phyloP scores from a whole-genome alignment of 805 yeast species.

The Yamadazyma ubonensis region DNA sequence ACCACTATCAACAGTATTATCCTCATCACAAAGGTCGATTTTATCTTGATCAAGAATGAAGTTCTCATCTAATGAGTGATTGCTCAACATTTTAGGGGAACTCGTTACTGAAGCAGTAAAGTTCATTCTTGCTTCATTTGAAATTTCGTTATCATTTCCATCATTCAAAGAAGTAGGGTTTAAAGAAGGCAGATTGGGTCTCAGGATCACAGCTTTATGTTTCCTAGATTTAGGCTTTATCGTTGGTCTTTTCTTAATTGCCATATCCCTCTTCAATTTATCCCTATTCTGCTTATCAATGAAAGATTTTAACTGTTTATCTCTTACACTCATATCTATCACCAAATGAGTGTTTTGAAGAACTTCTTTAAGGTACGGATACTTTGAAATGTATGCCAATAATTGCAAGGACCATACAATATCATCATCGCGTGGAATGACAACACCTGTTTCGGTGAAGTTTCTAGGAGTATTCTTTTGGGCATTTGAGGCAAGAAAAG shows the following conservation, averaged over 20 bases:
- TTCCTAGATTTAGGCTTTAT: constrained; percentile 35
- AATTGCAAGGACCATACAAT: constrained; percentile 91
- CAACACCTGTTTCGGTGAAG: constrained; percentile 58
- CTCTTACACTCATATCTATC: constrained; percentile 55
- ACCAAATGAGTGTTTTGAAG: constrained; percentile 76
- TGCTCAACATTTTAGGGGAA: constrained; percentile 41
- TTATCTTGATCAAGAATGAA: constrained; percentile 35
- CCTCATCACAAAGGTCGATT: constrained; percentile 28
- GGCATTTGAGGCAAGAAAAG: constrained; percentile 16
- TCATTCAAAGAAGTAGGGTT: not conserved
- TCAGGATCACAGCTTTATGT: constrained; percentile 10
- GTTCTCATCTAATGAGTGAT: constrained; percentile 30
- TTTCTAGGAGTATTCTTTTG: constrained; percentile 35
- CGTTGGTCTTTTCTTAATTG: constrained; percentile 30
- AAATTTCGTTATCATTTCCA: not conserved
- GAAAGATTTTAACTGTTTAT: constrained; percentile 36
- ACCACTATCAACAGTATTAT: constrained; percentile 24
- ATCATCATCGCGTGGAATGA: constrained; percentile 91
- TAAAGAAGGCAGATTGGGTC: not conserved
- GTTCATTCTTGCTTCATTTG: constrained; percentile 15
- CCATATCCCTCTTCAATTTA: constrained; percentile 29
- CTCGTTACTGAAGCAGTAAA: constrained; percentile 36
- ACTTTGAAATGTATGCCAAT: constrained; percentile 89
- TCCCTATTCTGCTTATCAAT: constrained; percentile 36
- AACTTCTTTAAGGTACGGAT: constrained; percentile 71